phyloP scores from a whole-genome alignment of 2,329 filamentous ascomycete species.

The Elsinoe fawcettii region DNA sequence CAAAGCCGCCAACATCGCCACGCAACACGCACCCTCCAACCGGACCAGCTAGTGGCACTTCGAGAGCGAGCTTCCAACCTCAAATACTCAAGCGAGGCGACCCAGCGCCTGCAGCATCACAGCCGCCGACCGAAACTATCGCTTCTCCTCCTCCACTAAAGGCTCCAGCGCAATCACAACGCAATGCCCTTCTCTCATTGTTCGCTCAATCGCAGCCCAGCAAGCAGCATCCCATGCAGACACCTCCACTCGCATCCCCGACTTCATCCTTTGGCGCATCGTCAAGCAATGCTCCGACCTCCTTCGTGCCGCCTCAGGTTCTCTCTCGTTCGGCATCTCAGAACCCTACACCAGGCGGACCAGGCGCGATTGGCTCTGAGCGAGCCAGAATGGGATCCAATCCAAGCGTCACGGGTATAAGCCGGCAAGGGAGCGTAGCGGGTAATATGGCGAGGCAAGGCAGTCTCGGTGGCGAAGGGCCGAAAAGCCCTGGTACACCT shows the following conservation, averaged over 20 bases:
- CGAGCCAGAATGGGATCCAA: slow-evolving; percentile 21
- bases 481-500: slow-evolving; percentile 22
- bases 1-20: neutral
- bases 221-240: slow-evolving; percentile 7
- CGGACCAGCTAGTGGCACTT: slow-evolving; percentile 19
- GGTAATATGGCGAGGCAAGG: slow-evolving; percentile 17
- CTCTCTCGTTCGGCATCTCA: slow-evolving; percentile 24
- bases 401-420: neutral
- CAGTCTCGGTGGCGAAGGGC: neutral
- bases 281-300: neutral
- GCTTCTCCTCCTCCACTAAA: slow-evolving; percentile 7
- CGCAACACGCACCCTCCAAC: slow-evolving; percentile 5
- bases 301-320: neutral
- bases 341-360: neutral
- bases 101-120: slow-evolving; percentile 12
- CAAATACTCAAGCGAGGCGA: slow-evolving; percentile 26
- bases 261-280: neutral
- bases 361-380: slow-evolving; percentile 18
- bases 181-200: slow-evolving; percentile 18
- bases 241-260: neutral
- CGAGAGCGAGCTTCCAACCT: slow-evolving; percentile 23
- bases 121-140: neutral
- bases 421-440: slow-evolving; percentile 16
- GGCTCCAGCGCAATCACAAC: slow-evolving; percentile 1
- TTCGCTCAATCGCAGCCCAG: slow-evolving; percentile 16